A percentile compares a stretch with the other conserved stretches of the same genome.
Evolutionary conservation across 306 rosid genomes (phyloP).

Genomic region (Styphnolobium japonicum): DNA sequence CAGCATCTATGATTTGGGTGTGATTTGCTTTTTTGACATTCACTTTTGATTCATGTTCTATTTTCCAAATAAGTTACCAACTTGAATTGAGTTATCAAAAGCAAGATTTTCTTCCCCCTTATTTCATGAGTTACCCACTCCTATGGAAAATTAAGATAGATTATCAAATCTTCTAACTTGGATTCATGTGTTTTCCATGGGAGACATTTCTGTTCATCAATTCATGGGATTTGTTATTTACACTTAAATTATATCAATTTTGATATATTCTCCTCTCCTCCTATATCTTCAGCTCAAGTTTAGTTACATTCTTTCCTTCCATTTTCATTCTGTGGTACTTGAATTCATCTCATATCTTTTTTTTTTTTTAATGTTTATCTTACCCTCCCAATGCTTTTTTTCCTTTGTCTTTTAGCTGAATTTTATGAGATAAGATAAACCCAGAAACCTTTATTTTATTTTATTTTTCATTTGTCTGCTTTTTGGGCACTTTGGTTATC

Average conservation of each 20-base stretch:
- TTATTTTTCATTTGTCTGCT: not conserved
- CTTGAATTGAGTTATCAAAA: conserved; percentile 36
- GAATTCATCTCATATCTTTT: not conserved
- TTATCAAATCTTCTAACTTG: conserved; percentile 30
- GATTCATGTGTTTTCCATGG: conserved; percentile 37
- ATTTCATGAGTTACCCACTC: conserved; percentile 35
- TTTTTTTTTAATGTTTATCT: conserved; percentile 17
- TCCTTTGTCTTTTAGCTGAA: conserved; percentile 38
- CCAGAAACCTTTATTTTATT: not conserved
- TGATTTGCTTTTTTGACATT: conserved; percentile 44
- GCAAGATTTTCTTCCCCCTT: conserved; percentile 30
- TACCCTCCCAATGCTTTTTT: conserved; percentile 16
- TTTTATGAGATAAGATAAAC: conserved; percentile 35
- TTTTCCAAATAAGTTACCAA: conserved; percentile 46
- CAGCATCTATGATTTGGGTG: conserved; percentile 33
- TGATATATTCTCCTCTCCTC: conserved; percentile 12
- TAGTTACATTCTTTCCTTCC: conserved; percentile 20
- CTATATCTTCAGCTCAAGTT: too few relatives aligned
- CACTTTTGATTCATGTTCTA: conserved; percentile 39
- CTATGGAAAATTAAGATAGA: conserved; percentile 7
- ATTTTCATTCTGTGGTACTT: not conserved
- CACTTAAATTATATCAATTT: not conserved
- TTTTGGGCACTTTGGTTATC: conserved; percentile 12
- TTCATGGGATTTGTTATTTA: conserved; percentile 26
- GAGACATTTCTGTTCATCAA: conserved; percentile 37